These are phyloP conservation scores for Intubia oerlemansii DNA, from an alignment of 2,329 filamentous ascomycete genomes.

Conservation along the genomic window DNA sequence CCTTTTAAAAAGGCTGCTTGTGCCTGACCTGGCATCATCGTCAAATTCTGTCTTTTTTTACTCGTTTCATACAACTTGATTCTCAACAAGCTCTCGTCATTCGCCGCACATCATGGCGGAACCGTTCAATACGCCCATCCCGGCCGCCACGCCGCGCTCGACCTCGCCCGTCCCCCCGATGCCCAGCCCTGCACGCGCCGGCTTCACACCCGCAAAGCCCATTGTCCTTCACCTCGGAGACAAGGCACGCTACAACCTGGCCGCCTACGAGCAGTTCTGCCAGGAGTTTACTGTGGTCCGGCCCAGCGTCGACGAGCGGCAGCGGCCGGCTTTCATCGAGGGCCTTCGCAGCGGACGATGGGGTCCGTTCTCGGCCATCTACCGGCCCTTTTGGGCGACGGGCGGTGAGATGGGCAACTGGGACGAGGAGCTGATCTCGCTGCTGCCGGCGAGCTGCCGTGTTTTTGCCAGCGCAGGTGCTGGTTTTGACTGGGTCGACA, in stretches of 20 bases:
- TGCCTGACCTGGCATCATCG: too few relatives aligned
- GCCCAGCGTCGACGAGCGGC: slow-evolving; percentile 20
- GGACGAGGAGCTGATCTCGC: slow-evolving; percentile 10
- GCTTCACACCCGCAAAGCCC: not conserved
- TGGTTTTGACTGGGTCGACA: slow-evolving; percentile 44
- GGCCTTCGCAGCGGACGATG: slow-evolving; percentile 28
- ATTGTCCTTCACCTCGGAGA: slow-evolving; percentile 57
- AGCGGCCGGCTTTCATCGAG: slow-evolving; percentile 24
- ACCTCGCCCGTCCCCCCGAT: slow-evolving; percentile 9
- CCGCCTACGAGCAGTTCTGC: slow-evolving; percentile 22
- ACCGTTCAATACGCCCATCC: slow-evolving; percentile 12
- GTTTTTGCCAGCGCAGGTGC: slow-evolving; percentile 45
- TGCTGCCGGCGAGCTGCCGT: slow-evolving; percentile 34
- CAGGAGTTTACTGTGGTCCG: slow-evolving; percentile 26
- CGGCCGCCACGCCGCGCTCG: slow-evolving; percentile 12
- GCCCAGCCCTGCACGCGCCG: not conserved
- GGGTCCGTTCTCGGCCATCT: slow-evolving; percentile 29
- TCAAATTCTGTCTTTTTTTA: too few relatives aligned
- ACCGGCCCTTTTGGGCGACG: slow-evolving; percentile 8
- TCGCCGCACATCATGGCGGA: slow-evolving; percentile 11
- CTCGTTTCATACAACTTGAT: too few relatives aligned
- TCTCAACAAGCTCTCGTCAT: too few relatives aligned
- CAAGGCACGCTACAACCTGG: slow-evolving; percentile 25
- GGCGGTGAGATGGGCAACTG: slow-evolving; percentile 11
- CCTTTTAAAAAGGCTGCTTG: too few relatives aligned